Conservation (phyloP, 768 basidiomycete species). For the Termitomyces sp. region DNA sequence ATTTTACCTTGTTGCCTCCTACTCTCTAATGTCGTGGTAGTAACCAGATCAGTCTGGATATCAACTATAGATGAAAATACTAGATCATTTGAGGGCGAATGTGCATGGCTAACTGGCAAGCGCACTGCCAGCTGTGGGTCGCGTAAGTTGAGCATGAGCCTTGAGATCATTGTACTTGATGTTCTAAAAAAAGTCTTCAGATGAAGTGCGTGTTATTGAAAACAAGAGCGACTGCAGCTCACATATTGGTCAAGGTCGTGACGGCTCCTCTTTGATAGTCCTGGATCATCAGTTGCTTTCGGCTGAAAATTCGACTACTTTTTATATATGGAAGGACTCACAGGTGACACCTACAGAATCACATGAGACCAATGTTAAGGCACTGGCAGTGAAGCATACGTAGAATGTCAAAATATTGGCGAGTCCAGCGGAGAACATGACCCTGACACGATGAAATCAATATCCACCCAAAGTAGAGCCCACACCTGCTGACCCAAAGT, state of each 20-base stretch:
- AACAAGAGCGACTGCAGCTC: background rate
- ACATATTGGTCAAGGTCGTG: constrained; percentile 20
- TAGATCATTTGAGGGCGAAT: constrained; percentile 3
- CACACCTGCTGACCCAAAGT: background rate
- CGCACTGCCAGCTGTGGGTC: constrained; percentile 17
- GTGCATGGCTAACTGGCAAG: background rate
- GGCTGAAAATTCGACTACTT: background rate
- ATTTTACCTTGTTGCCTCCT: background rate
- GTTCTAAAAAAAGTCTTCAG: constrained; percentile 12
- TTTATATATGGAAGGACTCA: background rate
- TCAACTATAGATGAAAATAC: constrained; percentile 16
- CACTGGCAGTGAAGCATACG: background rate
- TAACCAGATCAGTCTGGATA: constrained; percentile 7
- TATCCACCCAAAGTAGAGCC: background rate
- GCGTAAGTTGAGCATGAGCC: constrained; percentile 28
- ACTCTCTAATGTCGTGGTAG: background rate
- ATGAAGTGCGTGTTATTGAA: background rate
- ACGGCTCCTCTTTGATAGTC: constrained; percentile 17
- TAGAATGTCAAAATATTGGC: background rate
- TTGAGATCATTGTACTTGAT: constrained; percentile 25
- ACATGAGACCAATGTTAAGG: background rate
- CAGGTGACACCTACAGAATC: constrained; percentile 10
- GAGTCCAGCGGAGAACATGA: background rate
- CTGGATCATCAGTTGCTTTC: background rate
- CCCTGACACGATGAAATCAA: background rate